These are phyloP conservation scores for Pistacia vera DNA, from an alignment of 345 rosid species.

Conservation along the genomic window DNA sequence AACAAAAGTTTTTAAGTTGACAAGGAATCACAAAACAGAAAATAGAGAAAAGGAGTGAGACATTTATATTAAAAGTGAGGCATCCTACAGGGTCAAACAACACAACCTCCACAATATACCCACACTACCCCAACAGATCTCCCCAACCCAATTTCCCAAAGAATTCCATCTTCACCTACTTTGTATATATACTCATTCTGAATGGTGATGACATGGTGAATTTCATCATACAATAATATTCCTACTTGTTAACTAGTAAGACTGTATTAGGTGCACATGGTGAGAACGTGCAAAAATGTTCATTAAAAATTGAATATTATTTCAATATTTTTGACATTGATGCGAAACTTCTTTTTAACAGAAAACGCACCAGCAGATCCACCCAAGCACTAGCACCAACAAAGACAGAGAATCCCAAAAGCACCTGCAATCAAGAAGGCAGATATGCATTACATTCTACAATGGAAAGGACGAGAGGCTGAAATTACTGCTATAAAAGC, in stretches of 20 bases:
- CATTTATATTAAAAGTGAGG: neutral
- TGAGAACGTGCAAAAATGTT: neutral
- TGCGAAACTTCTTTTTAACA: neutral
- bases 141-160: too few species aligned
- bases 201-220: too few species aligned
- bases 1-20: neutral
- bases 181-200: too few species aligned
- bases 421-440: constrained; percentile 56
- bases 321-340: neutral
- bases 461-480: neutral
- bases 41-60: neutral
- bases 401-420: constrained; percentile 91
- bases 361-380: constrained; percentile 72
- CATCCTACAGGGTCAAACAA: neutral
- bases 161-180: neutral
- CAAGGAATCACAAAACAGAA: neutral
- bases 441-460: neutral
- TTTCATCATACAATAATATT: too few species aligned
- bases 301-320: neutral
- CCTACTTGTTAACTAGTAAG: neutral
- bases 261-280: too few species aligned
- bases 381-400: constrained; percentile 98
- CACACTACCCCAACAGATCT: too few species aligned
- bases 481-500: neutral
- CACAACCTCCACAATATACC: neutral